Conservation (phyloP, 805 yeast species). For the Metschnikowia kunwiensis region DNA sequence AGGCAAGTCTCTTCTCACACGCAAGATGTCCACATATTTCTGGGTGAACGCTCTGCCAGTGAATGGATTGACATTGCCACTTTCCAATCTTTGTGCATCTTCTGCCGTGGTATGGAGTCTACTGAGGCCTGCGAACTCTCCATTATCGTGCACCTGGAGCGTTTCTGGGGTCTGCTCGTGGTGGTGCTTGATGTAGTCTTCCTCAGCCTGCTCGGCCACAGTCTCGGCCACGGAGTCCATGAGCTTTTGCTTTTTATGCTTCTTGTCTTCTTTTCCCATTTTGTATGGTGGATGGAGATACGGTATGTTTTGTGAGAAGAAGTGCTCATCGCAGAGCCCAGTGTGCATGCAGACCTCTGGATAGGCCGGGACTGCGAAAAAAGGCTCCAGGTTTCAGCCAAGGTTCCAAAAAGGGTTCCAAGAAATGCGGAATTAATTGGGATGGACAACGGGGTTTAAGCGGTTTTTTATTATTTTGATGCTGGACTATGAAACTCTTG, state of each 20-base stretch:
- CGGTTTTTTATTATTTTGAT: too few relatives aligned
- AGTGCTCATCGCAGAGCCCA: constrained; percentile 7
- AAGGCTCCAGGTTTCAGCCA: too few relatives aligned
- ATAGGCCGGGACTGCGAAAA: too few relatives aligned
- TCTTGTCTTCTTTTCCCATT: constrained; percentile 18
- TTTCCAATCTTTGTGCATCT: constrained; percentile 58
- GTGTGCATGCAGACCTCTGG: not conserved
- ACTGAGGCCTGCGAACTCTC: constrained; percentile 53
- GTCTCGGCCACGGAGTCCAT: constrained; percentile 56
- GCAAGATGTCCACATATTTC: constrained; percentile 74
- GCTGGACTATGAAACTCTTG: too few relatives aligned
- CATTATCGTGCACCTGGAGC: constrained; percentile 58
- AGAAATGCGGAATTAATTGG: too few relatives aligned
- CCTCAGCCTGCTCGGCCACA: constrained; percentile 68
- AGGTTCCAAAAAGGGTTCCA: too few relatives aligned
- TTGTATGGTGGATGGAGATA: not conserved
- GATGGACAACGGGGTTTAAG: too few relatives aligned
- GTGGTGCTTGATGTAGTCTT: constrained; percentile 47
- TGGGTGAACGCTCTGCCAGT: constrained; percentile 61
- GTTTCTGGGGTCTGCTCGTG: constrained; percentile 33
- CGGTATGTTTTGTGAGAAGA: constrained; percentile 1
- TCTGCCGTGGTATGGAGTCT: constrained; percentile 67
- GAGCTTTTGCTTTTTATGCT: constrained; percentile 40
- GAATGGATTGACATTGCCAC: constrained; percentile 69
- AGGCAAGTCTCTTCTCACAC: constrained; percentile 80